Evolutionary conservation across 306 rosid genomes (phyloP), one percentile per base, ranked within the genome.

Genomic region (Quercus parvula): DNA sequence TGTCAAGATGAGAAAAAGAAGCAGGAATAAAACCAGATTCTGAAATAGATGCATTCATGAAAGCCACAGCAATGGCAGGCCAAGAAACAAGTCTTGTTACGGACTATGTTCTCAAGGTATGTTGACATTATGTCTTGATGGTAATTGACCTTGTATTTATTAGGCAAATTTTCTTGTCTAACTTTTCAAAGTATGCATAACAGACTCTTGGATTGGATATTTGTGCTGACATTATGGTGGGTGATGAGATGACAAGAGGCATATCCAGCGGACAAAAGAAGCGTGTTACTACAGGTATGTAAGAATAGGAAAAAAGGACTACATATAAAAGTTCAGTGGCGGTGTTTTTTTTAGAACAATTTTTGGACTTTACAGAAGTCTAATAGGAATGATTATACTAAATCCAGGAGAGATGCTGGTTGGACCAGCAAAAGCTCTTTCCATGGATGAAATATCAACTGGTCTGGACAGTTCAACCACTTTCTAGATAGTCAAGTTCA

Each of bases 211-310:
- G 97, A 80, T 62, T 92, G 88, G 99, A 94, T 76, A 87, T 87
- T 63, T 92, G 97, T 84, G 92, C 97, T 55, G 92, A 92, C 78
- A 85, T 87, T 66, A 64, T 89, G 89, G 99, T 91, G 70, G 99
- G 99, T 56, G 93, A 90, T 85, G 92, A 87, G 56, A 94, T 94
- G 99, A 94, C 91, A 86, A 88, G 97, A 73, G 99, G 99, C 12
- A 86, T 94, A 76, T 94, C 99, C 1, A 95, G 97, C n/a, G 97
- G 97, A 59, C 97, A 94, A 77, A 92, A 90, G 84, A 94, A 90
- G 74, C 88, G 95, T 77, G 90, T 94, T 27, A 92, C 99, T 18
- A 92, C 92, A 0, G 99, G 98, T 90, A 88, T 56, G 87, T 15
- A 46, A 78, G 81, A 44, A 59, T 57, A 17, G 56, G 17, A 70